Conservation (phyloP, 2,329 filamentous ascomycete genomes). For the Phyllosticta citrichinensis region DNA sequence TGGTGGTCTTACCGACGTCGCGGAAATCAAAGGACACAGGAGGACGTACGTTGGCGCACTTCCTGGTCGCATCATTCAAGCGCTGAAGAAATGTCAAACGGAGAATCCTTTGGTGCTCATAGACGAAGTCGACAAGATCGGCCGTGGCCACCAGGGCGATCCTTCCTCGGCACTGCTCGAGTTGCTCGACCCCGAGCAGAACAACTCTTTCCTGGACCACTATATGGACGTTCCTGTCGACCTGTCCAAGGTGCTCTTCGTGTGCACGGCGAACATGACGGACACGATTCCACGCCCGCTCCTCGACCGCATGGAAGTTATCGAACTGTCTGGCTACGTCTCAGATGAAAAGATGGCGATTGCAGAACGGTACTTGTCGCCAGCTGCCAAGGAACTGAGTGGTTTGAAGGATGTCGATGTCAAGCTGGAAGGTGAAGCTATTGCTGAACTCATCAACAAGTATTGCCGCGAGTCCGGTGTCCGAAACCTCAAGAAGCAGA, state of each 20-base stretch:
- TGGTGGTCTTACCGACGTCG: slow-evolving; percentile 90
- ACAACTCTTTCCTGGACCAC: slow-evolving; percentile 93
- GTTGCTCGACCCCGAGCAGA: slow-evolving; percentile 91
- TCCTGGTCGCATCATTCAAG: slow-evolving; percentile 94
- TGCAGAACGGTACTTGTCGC: slow-evolving; percentile 82
- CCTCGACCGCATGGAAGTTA: slow-evolving; percentile 95
- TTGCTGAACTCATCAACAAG: slow-evolving; percentile 94
- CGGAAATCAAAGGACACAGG: slow-evolving; percentile 96
- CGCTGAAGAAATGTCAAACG: slow-evolving; percentile 96
- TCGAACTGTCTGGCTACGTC: slow-evolving; percentile 91
- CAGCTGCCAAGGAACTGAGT: slow-evolving; percentile 86
- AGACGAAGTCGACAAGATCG: slow-evolving; percentile 97
- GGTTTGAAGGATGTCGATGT: slow-evolving; percentile 87
- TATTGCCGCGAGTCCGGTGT: slow-evolving; percentile 97
- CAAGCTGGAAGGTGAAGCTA: slow-evolving; percentile 73
- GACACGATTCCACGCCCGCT: slow-evolving; percentile 93
- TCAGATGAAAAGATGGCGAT: slow-evolving; percentile 99
- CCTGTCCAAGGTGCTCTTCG: slow-evolving; percentile 92
- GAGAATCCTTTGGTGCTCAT: slow-evolving; percentile 96
- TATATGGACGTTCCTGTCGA: slow-evolving; percentile 98
- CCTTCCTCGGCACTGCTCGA: slow-evolving; percentile 90
- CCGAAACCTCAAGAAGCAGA: slow-evolving; percentile 97
- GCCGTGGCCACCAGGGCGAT: slow-evolving; percentile 90
- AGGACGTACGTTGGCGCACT: slow-evolving; percentile 93
- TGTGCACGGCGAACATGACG: slow-evolving; percentile 98